Evolutionary conservation across 2,329 filamentous ascomycete species (phyloP), one percentile per base, ranked within the genome.

Genomic region (Lachnellula subtilissima): DNA sequence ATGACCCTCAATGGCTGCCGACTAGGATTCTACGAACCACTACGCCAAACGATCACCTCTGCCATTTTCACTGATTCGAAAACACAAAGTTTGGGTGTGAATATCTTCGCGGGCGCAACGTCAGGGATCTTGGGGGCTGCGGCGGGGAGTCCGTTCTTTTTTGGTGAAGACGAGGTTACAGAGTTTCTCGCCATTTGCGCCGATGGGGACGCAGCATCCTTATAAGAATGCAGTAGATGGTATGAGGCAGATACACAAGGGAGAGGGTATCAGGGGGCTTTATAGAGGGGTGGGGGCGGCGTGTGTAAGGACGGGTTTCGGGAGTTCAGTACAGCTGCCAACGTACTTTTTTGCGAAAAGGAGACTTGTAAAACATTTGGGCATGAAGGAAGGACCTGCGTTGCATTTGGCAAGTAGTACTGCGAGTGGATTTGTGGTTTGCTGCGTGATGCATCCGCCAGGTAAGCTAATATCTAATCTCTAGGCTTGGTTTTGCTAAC

Each of bases 291-390:
- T 97, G 1, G 87, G 85, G 3, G 93, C 94, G 3, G 92, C 94
- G 22, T 97, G 97, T 90, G 89, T 99, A 60, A 82, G 94, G 56
- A 99, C 94, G 1, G 93, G 93, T 23, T 97, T 96, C 66, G 94
- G 94, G 50, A 96, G 90, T 74, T 94, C 91, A 5, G 94, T 97
- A 11, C 94, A 99, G 75, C 79, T 99, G 58, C 94, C 94, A 2
- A 99, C 94, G 37, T 99, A 99, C 73, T 99, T 97, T 75, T 94
- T 97, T 67, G 94, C 93, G 12, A 99, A 99, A 79, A 80, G 94
- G 59, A 79, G 89, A 65, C 76, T 99, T 65, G 82, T 90, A 57
- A 86, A 82, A 67, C 91, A 97, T 70, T 74, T 93, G 53, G 91
- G 86, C 47, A 91, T 97, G 87, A 78, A 94, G 68, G 94, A 99